phyloP scores from a whole-genome alignment of 352 stramenopile genomes.

The Globisporangium parvum region DNA sequence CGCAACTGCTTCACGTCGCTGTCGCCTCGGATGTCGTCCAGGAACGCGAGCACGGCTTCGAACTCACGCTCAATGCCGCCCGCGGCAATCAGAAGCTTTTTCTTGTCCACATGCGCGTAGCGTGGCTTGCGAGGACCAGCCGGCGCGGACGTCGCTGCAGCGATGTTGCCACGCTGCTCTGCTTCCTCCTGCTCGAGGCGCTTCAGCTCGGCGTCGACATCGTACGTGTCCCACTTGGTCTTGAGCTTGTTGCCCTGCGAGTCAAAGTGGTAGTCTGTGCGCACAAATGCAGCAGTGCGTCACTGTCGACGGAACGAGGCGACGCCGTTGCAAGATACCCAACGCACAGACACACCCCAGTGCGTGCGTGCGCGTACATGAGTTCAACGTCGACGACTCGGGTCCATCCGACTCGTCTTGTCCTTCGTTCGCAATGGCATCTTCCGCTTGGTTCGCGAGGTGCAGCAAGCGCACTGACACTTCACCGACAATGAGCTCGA shows the following conservation, averaged over 20 bases:
- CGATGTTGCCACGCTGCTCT: not conserved
- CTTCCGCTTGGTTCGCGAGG: constrained; percentile 58
- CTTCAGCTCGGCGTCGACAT: constrained; percentile 74
- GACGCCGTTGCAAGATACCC: not conserved
- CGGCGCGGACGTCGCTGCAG: not conserved
- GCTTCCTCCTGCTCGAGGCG: constrained; percentile 54
- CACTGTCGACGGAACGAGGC: not conserved
- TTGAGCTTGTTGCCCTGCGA: constrained; percentile 83
- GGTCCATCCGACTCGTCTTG: constrained; percentile 19
- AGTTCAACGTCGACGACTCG: constrained; percentile 36
- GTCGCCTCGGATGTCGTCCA: constrained; percentile 65
- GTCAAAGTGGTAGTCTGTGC: constrained; percentile 80
- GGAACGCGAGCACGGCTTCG: constrained; percentile 68
- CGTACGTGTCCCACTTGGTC: constrained; percentile 81
- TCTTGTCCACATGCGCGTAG: constrained; percentile 23
- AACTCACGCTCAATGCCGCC: constrained; percentile 70
- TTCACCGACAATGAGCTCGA: constrained; percentile 65
- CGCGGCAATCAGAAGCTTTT: constrained; percentile 33
- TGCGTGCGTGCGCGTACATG: constrained; percentile 32
- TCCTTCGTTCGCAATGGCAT: constrained; percentile 43
- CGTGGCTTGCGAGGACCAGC: not conserved
- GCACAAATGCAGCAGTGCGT: not conserved
- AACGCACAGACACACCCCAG: not conserved
- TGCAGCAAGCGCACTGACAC: constrained; percentile 60
- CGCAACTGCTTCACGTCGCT: constrained; percentile 59